Percentiles rank a stretch among this genome's conserved stretches.
These are phyloP conservation scores for Ambrosiella cleistominuta DNA, from an alignment of 2,329 filamentous ascomycete species.

Conservation along the genomic window DNA sequence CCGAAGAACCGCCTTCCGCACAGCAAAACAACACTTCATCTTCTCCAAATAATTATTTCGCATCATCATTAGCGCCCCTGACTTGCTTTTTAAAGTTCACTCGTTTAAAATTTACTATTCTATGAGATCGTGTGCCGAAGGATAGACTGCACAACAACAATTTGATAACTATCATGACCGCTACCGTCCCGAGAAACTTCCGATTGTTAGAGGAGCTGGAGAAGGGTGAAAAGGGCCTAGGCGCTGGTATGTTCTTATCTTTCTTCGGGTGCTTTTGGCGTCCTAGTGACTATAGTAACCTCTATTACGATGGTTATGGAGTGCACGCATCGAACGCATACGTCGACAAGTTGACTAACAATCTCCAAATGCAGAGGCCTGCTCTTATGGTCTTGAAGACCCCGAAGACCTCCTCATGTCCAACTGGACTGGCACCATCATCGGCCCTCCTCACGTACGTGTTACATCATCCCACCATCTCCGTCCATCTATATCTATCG, in stretches of 20 bases:
- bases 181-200: constrained; percentile 82
- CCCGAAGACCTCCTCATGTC: constrained; percentile 91
- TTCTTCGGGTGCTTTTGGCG: too few species aligned
- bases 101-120: too few species aligned
- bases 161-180: constrained; percentile 21
- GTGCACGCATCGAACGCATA: too few species aligned
- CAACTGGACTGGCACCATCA: constrained; percentile 96
- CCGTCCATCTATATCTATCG: background rate
- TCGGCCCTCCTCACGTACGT: constrained; percentile 85
- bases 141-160: too few species aligned
- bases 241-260: constrained; percentile 46
- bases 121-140: too few species aligned
- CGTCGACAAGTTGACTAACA: background rate
- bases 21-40: too few species aligned
- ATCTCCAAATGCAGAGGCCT: constrained; percentile 50
- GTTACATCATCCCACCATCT: background rate
- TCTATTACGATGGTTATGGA: too few species aligned
- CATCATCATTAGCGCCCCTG: too few species aligned
- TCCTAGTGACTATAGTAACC: too few species aligned
- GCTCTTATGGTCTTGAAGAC: constrained; percentile 89
- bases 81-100: too few species aligned
- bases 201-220: constrained; percentile 92
- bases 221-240: constrained; percentile 94
- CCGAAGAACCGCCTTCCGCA: too few species aligned
- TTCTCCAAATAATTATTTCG: too few species aligned